Evolutionary conservation across 495 filamentous ascomycete species (phyloP).

Genomic region (Cenococcum geophilum): DNA sequence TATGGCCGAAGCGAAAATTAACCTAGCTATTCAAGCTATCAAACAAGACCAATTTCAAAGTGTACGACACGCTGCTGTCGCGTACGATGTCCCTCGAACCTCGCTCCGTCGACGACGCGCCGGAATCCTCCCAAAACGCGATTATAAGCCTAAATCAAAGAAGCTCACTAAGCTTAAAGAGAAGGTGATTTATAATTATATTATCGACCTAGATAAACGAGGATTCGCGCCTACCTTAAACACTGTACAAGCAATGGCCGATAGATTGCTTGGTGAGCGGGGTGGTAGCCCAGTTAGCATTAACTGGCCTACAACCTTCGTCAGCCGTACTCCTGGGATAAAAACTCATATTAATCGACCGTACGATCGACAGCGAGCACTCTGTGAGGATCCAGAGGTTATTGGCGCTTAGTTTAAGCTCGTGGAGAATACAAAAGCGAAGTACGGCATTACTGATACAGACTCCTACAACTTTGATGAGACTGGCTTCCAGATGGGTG

Average conservation of each 20-base stretch:
- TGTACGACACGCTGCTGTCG: too few relatives aligned
- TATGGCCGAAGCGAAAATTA: too few relatives aligned
- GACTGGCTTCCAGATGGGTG: slow-evolving; percentile 38
- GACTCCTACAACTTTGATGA: slow-evolving; percentile 47
- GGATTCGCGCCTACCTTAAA: slow-evolving; percentile 21
- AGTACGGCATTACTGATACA: slow-evolving; percentile 36
- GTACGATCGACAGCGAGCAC: slow-evolving; percentile 37
- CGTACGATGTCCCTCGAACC: too few relatives aligned
- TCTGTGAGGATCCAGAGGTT: slow-evolving; percentile 38
- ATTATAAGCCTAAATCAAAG: too few relatives aligned
- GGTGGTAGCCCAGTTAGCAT: slow-evolving; percentile 26
- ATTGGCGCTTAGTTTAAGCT: slow-evolving; percentile 37
- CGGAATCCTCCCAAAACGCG: too few relatives aligned
- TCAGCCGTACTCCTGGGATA: slow-evolving; percentile 34
- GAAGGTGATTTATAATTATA: slow-evolving; percentile 34
- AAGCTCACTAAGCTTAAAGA: too few relatives aligned
- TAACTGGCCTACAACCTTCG: slow-evolving; percentile 28
- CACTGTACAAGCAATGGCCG: slow-evolving; percentile 36
- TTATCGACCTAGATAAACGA: slow-evolving; percentile 36
- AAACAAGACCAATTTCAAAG: too few relatives aligned
- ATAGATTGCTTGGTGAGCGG: slow-evolving; percentile 31
- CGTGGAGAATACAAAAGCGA: slow-evolving; percentile 31
- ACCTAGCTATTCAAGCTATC: too few relatives aligned
- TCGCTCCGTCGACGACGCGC: too few relatives aligned
- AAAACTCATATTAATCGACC: slow-evolving; percentile 30